Percentiles rank a stretch among this genome's conserved stretches.
These are phyloP conservation scores for Nigrograna mackinnonii DNA, from an alignment of 2,329 filamentous ascomycete species.

Conservation along the genomic window DNA sequence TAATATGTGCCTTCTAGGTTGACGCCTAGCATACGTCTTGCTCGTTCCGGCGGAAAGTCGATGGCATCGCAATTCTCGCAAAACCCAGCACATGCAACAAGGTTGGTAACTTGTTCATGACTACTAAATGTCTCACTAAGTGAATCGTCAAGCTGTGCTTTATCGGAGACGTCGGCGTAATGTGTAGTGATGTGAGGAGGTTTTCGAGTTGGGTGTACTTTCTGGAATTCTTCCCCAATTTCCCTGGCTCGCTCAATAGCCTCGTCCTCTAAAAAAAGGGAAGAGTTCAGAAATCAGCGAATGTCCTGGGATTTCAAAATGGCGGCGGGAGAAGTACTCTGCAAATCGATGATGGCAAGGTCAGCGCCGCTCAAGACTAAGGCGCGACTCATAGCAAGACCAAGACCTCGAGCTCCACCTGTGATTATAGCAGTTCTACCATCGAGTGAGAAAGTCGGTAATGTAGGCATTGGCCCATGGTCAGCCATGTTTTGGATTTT, in stretches of 20 bases:
- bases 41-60: not conserved
- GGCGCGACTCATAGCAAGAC: conserved; percentile 77
- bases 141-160: conserved; percentile 69
- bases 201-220: conserved; percentile 1
- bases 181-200: conserved; percentile 43
- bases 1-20: conserved; percentile 4
- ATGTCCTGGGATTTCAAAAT: conserved; percentile 70
- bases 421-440: conserved; percentile 74
- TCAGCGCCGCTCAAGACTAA: conserved; percentile 75
- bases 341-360: conserved; percentile 59
- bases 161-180: conserved; percentile 76
- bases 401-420: conserved; percentile 75
- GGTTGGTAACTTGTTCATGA: conserved; percentile 70
- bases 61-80: conserved; percentile 55
- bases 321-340: conserved; percentile 77
- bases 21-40: conserved; percentile 3
- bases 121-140: conserved; percentile 67
- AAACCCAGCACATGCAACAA: conserved; percentile 79
- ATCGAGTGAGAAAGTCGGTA: conserved; percentile 70
- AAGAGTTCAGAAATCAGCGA: conserved; percentile 53
- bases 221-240: conserved; percentile 68
- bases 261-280: conserved; percentile 43
- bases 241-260: conserved; percentile 60
- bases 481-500: too few species aligned
- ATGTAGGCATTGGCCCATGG: conserved; percentile 55